Base-by-base conservation (phyloP, 108 stramenopile genomes). In the Nannochloropsis salina region DNA sequence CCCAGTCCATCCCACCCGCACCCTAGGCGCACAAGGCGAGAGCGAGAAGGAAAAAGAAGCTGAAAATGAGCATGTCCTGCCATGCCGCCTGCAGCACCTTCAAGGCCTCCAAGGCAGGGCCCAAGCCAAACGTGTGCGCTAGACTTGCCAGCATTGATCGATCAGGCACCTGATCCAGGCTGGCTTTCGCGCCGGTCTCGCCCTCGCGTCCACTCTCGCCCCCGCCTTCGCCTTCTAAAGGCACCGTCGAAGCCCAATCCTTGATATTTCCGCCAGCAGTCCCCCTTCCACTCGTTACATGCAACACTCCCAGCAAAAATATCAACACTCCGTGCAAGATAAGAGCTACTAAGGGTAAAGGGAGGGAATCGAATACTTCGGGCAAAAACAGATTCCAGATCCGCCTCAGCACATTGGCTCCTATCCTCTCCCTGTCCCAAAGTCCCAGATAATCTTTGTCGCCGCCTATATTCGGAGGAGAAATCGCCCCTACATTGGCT, bases 1-100 rank as follows among this genome's bases (percentile, higher is more conserved):
- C 31, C 31, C 31, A 31, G 31, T 31, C 31, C 31, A 31, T 31
- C 31, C 0, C 31, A 31, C 31, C 31, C 31, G 31, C 31, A 31
- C 31, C 47, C 15, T n/a, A 74, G 4, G 61, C 61, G n/a, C 61
- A 74, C 4, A n/a, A 15, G 20, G 61, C 61, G 20, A 74, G 20
- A 74, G 61, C 61, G 20, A 74, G n/a, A 74, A 74, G 61, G n/a
- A 74, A 74, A n/a, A 74, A 74, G n/a, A 74, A 74, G 8, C 61
- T 74, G 3, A 74, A 74, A 6, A 74, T 74, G 2, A 74, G 61
- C 61, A 74, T n/a, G n/a, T 74, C 61, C 8, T 74, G 61, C 61
- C 61, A 74, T n/a, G 61, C 61, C 61, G 61, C n/a, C 61, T 74
- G 61, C 61, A n/a, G 20, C 61, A 74, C 61, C 61, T 74, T 74